Percentiles rank a stretch among this genome's conserved stretches.
Conservation (phyloP, 495 filamentous ascomycete genomes). For the Penicillium angulare region DNA sequence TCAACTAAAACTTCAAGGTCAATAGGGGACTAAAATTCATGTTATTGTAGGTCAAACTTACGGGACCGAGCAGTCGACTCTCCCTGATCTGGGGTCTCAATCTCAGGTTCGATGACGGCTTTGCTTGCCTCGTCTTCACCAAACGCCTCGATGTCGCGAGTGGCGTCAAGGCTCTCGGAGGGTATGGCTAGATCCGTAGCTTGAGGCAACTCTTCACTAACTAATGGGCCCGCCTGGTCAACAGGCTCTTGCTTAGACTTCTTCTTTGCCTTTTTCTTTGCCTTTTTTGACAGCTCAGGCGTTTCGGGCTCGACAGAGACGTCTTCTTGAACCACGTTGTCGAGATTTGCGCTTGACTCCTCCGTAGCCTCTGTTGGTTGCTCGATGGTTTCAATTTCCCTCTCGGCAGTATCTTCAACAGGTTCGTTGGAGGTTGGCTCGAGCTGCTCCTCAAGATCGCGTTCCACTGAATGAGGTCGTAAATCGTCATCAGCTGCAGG, state of each 20-base stretch:
- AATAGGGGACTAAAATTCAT: background rate
- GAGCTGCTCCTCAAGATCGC: background rate
- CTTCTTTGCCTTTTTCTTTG: slow-evolving; percentile 44
- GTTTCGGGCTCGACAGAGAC: slow-evolving; percentile 1
- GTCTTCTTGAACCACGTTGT: slow-evolving; percentile 1
- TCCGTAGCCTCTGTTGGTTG: background rate
- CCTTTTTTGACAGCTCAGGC: slow-evolving; percentile 39
- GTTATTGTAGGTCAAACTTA: background rate
- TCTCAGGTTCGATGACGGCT: slow-evolving; percentile 5
- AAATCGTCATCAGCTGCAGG: background rate
- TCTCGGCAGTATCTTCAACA: background rate
- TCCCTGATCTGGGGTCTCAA: background rate
- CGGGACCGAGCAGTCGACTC: background rate
- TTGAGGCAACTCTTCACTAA: background rate
- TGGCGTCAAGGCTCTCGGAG: background rate
- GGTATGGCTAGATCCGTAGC: background rate
- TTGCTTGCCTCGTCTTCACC: background rate
- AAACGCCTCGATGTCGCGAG: background rate
- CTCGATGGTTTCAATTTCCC: background rate
- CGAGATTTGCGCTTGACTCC: background rate
- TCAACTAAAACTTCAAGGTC: too few species aligned
- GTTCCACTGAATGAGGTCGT: background rate
- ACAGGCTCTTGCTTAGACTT: slow-evolving; percentile 16
- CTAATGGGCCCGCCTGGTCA: background rate
- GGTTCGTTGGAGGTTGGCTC: background rate